Evolutionary conservation across 371 early-diverging fungal genomes (phyloP), one percentile per base, ranked within the genome.

Genomic region (Lichtheimia hyalospora): DNA sequence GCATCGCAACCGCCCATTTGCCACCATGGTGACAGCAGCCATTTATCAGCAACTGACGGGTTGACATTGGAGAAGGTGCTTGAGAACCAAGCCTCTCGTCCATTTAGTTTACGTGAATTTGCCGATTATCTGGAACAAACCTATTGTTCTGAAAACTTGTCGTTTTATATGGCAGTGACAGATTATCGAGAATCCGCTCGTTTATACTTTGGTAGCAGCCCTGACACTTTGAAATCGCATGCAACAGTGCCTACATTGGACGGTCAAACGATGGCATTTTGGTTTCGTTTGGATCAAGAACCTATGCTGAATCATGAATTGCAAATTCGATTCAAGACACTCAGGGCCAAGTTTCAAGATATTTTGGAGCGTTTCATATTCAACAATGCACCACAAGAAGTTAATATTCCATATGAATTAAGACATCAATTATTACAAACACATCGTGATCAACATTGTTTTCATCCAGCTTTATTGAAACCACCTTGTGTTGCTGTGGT

Each of bases 351-450:
- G 44, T 77, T 77, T 43, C 58, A 73, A 15, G 51, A 52, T 27
- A 77, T 77, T 1, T 42, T 77, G 1, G 52, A 63, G 39, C 58
- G 58, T 0, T 73, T 67, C 39, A 66, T 77, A 13, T 49, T 69
- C 10, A 62, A 60, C 48, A 68, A 77, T 50, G 67, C 77, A 16
- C 60, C 67, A 5, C 74, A 71, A 58, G 77, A 77, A 57, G 71
- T 77, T 52, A 77, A 77, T 24, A 73, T 77, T 40, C 77, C 69
- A 1, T 69, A 63, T 42, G 77, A 77, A 52, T 52, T 73, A 27
- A 57, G 74, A 5, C 64, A 71, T 39, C 54, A 64, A 3, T 50
- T 77, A 24, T 54, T 77, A 20, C 46, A 71, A 6, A 57, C 64
- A 8, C 63, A 69, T 39, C 59, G 61, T n/a, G 54, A 59, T 15